Base-by-base conservation (phyloP, 2,329 filamentous ascomycete genomes). In the Penicillium crustosum region DNA sequence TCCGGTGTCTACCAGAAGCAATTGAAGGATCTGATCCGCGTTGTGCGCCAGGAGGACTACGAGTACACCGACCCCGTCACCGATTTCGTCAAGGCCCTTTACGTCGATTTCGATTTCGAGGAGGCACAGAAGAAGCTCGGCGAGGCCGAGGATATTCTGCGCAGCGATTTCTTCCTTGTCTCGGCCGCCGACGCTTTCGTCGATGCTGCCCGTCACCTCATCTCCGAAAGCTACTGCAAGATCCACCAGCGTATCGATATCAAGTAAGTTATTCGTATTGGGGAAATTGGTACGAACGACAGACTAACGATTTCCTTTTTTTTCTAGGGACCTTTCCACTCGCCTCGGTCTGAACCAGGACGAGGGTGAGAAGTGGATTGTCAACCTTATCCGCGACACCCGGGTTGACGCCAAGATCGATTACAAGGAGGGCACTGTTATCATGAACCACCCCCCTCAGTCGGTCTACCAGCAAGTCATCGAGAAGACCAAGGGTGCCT, bases 321-420 rank as follows among this genome's bases (percentile, higher is more conserved):
- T 23, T n/a, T 58, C 1, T 61, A 87, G 85, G 78, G 94, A 97
- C 70, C 86, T 99, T 59, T 96, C 92, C 65, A 89, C 87, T 63
- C 90, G 94, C 75, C 87, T 99, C 60, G 94, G 93, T 65, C 84
- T 99, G 65, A 91, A 89, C 74, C 88, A 93, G 70, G 91, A 96
- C 73, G 94, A 97, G 73, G 94, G 94, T 70, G 94, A 99, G 86
- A 99, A 99, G 83, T 99, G 94, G 94, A 99, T 99, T 72, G 94
- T 99, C 70, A 99, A 99, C 82, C 85, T 99, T 64, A 99, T 99
- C 79, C 89, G 94, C 64, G 94, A 99, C 79, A 99, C 94, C 25
- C 86, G 93, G 62, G 90, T 99, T 63, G 94, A 99, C 74, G 94
- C 94, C 71, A 99, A 99, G 86, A 97, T 97, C 75, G 94, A 99